Evolutionary conservation across 345 rosid genomes (phyloP), one percentile per base, ranked within the genome.

Genomic region (Hibiscus syriacus): DNA sequence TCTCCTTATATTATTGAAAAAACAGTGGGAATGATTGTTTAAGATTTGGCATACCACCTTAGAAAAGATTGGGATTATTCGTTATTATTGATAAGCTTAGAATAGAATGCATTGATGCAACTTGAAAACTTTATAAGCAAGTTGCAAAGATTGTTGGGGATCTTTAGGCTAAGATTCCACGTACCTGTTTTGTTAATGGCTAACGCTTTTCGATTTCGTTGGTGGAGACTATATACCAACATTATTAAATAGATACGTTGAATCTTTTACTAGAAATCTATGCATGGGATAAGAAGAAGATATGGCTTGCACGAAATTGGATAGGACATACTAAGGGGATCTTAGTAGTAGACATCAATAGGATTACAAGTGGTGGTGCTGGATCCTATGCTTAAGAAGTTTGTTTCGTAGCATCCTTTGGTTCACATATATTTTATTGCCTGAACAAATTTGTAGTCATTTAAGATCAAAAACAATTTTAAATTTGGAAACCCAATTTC

Each of bases 371-470:
- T 38, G 38, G 10, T 43, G 23, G 13, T 16, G 54, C 38, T 63
- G 38, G 43, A 14, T 43, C 67, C 43, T 43, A 10, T 10, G 56
- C 2, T 13, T 34, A 36, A 54, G 50, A 52, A 67, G 61, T 54
- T 52, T 23, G 70, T 67, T 54, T 23, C 62, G 70, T 67, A 59
- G 23, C 32, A 25, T 36, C 46, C 32, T 67, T 34, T 23, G 32
- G 9, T 8, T 52, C 8, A 19, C 25, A 22, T 22, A 10, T 36
- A 36, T 36, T 36, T 6, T 6, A 29, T 29, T 29, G n/a, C n/a
- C n/a, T n/a, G n/a, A n/a, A n/a, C n/a, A n/a, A n/a, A n/a, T n/a
- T n/a, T n/a, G n/a, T n/a, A n/a, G n/a, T n/a, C n/a, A n/a, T n/a
- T n/a, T n/a, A n/a, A n/a, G n/a, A n/a, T n/a, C n/a, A n/a, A n/a